Evolutionary conservation across 2,329 filamentous ascomycete genomes (phyloP), one percentile per base, ranked within the genome.

Genomic region (Cadophora luteo-olivacea): DNA sequence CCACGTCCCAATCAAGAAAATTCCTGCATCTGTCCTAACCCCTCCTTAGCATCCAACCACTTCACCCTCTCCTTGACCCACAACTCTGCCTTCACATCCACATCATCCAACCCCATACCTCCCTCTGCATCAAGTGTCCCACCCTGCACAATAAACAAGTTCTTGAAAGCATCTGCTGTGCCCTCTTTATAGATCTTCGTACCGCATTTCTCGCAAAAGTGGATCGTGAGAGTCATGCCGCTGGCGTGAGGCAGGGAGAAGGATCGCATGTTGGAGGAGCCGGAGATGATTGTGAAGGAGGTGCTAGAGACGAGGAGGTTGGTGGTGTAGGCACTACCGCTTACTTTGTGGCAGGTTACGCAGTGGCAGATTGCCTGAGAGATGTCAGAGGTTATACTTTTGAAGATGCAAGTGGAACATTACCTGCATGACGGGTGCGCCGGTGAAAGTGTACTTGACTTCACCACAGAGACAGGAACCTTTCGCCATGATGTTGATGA

Each of bases 301-400:
- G 33, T 8, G 19, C 11, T 24, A 14, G 68, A 68, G n/a, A 72
- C 8, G 41, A 70, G 16, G 52, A 70, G 22, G 57, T 70, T 68
- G 14, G 66, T 67, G 3, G 70, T 67, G 63, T 45, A 66, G 9
- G 68, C 41, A 9, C 60, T 49, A 33, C 70, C 70, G 41, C 62
- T 64, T 22, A 70, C 32, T 58, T 70, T 72, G 48, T 64, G 70
- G 57, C 70, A 72, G 24, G 68, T 62, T 16, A 67, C 48, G 45
- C 70, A 72, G 57, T 72, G 68, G 57, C 70, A 72, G 55, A 68
- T 41, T 25, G 65, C 68, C 66, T 72, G 25, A 33, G 22, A 19
- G 41, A 4, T 22, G 24, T 61, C 48, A 25, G 45, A n/a, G n/a
- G n/a, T n/a, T n/a, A n/a, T n/a, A n/a, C n/a, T n/a, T n/a, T n/a